Conservation (phyloP, 345 rosid genomes). For the Bruguiera sexangula region DNA sequence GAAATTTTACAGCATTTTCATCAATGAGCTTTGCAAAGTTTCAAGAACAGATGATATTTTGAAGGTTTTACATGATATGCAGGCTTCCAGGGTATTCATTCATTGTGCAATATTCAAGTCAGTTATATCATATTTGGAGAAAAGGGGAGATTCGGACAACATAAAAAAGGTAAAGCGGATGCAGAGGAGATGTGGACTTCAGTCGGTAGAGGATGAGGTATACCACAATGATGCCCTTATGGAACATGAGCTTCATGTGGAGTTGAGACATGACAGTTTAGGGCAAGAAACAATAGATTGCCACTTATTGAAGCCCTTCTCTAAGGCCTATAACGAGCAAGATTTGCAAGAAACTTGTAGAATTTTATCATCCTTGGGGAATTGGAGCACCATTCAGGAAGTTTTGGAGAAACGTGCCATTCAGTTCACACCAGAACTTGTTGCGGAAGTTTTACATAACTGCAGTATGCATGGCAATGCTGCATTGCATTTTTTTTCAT, state of each 20-base stretch:
- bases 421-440: slow-evolving; percentile 68
- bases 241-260: slow-evolving; percentile 16
- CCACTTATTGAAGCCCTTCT: slow-evolving; percentile 4
- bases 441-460: slow-evolving; percentile 43
- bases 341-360: slow-evolving; percentile 45
- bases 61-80: slow-evolving; percentile 54
- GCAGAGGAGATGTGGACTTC: slow-evolving; percentile 30
- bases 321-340: slow-evolving; percentile 29
- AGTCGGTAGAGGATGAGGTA: slow-evolving; percentile 18
- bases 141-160: slow-evolving; percentile 48
- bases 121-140: slow-evolving; percentile 58
- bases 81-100: slow-evolving; percentile 43
- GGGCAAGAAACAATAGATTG: slow-evolving; percentile 8
- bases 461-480: slow-evolving; percentile 50
- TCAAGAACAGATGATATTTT: slow-evolving; percentile 47
- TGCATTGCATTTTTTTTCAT: slow-evolving; percentile 65
- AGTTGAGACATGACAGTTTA: slow-evolving; percentile 5
- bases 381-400: slow-evolving; percentile 47
- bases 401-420: slow-evolving; percentile 45
- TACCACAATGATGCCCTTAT: slow-evolving; percentile 14
- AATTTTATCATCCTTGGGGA: slow-evolving; percentile 43
- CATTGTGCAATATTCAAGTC: slow-evolving; percentile 46
- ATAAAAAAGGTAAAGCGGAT: slow-evolving; percentile 48
- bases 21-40: slow-evolving; percentile 67
- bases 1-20: slow-evolving; percentile 52